Evolutionary conservation across 305 asterid species (phyloP).

Genomic region (Fraxinus platypoda): DNA sequence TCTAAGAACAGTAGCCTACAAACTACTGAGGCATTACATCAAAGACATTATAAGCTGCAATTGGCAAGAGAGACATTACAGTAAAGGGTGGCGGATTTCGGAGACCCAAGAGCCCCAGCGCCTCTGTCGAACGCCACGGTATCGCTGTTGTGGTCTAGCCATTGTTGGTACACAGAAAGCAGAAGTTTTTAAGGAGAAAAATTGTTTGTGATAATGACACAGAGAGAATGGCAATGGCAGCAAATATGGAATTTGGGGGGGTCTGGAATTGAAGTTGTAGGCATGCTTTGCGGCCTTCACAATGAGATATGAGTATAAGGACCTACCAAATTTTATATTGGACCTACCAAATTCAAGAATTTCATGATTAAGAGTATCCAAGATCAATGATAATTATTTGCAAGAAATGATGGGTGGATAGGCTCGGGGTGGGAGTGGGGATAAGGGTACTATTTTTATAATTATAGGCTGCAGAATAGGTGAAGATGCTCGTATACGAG

Average conservation of each 20-base stretch:
- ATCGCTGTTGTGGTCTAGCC: slow-evolving; percentile 77
- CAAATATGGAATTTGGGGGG: slow-evolving; percentile 3
- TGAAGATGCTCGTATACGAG: not conserved
- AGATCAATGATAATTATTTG: no score
- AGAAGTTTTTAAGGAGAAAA: no score
- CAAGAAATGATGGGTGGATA: not conserved
- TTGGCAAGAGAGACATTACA: slow-evolving; percentile 36
- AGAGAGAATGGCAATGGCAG: not conserved
- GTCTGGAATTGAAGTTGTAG: slow-evolving; percentile 27
- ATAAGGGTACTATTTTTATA: not conserved
- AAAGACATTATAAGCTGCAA: not conserved
- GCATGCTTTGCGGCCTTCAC: slow-evolving; percentile 53
- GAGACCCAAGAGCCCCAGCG: slow-evolving; percentile 99
- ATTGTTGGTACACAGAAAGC: slow-evolving; percentile 24
- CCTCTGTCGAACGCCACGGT: slow-evolving; percentile 84
- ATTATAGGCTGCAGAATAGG: not conserved
- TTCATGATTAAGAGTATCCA: no score
- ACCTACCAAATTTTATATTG: slow-evolving; percentile 18
- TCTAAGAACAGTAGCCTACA: not conserved
- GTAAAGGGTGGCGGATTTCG: slow-evolving; percentile 83
- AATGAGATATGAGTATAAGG: slow-evolving; percentile 2
- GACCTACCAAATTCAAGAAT: slow-evolving; percentile 18
- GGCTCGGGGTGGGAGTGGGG: not conserved
- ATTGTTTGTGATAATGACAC: no score
- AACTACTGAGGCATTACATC: not conserved